Evolutionary conservation across 2,329 filamentous ascomycete species (phyloP).

Genomic region (Aspergillus novoparasiticus): DNA sequence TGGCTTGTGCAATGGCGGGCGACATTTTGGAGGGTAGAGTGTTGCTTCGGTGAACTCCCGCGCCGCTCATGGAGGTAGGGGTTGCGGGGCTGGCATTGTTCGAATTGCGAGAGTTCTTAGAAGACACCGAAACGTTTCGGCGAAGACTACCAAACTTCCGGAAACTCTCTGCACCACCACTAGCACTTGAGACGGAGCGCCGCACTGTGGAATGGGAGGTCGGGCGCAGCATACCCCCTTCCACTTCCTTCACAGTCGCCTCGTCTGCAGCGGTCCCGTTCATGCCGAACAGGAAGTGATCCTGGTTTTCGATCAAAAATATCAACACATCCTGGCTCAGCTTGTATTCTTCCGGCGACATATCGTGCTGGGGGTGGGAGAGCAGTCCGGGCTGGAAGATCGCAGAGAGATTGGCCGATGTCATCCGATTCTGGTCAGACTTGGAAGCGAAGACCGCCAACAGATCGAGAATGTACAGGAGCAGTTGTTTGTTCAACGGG

Average conservation of each 20-base stretch:
- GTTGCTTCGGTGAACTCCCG: slow-evolving; percentile 76
- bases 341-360: slow-evolving; percentile 91
- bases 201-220: slow-evolving; percentile 58
- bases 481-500: slow-evolving; percentile 86
- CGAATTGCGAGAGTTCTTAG: slow-evolving; percentile 78
- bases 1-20: slow-evolving; percentile 66
- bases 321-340: slow-evolving; percentile 96
- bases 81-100: slow-evolving; percentile 68
- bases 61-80: slow-evolving; percentile 58
- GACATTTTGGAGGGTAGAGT: slow-evolving; percentile 91
- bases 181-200: slow-evolving; percentile 83
- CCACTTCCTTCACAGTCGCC: slow-evolving; percentile 66
- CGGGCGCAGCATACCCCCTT: slow-evolving; percentile 63
- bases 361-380: slow-evolving; percentile 90
- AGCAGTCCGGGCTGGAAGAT: slow-evolving; percentile 98
- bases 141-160: slow-evolving; percentile 75
- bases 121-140: slow-evolving; percentile 89
- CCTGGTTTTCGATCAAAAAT: slow-evolving; percentile 97
- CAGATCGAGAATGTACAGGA: slow-evolving; percentile 93
- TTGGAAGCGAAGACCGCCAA: slow-evolving; percentile 97
- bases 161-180: slow-evolving; percentile 83
- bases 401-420: slow-evolving; percentile 86
- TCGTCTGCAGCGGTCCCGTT: slow-evolving; percentile 97
- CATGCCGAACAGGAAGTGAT: slow-evolving; percentile 98
- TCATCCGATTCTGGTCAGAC: slow-evolving; percentile 96